Conservation (phyloP, 106 monocot species). For the Dendrobium nobile region DNA sequence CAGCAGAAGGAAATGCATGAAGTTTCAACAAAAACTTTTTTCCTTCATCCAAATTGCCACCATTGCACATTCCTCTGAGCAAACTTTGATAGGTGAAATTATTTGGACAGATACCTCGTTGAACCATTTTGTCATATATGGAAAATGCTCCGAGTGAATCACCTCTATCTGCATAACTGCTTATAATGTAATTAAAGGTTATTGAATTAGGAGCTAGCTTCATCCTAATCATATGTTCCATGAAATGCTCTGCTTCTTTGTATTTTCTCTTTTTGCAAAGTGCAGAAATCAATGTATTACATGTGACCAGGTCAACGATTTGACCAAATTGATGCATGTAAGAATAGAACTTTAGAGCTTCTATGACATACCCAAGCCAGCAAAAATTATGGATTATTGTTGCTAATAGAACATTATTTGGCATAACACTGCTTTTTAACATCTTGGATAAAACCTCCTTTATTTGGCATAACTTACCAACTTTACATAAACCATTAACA, state of each 20-base stretch:
- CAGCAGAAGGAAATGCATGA: slow-evolving; percentile 28
- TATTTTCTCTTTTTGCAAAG: slow-evolving; percentile 40
- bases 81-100: slow-evolving; percentile 39
- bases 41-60: slow-evolving; percentile 42
- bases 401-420: slow-evolving; percentile 44
- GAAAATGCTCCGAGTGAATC: slow-evolving; percentile 42
- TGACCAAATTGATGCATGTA: slow-evolving; percentile 27
- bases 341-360: slow-evolving; percentile 46
- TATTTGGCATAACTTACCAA: slow-evolving; percentile 20
- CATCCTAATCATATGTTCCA: slow-evolving; percentile 59
- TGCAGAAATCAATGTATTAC: slow-evolving; percentile 38
- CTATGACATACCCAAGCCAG: slow-evolving; percentile 34
- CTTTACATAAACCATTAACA: slow-evolving; percentile 52
- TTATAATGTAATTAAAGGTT: slow-evolving; percentile 53
- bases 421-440: slow-evolving; percentile 41
- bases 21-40: slow-evolving; percentile 37
- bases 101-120: slow-evolving; percentile 33
- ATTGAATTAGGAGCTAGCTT: slow-evolving; percentile 18
- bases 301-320: slow-evolving; percentile 28
- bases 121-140: slow-evolving; percentile 53
- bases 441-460: slow-evolving; percentile 44
- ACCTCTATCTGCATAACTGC: slow-evolving; percentile 40
- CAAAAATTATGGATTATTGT: slow-evolving; percentile 44
- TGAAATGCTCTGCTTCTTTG: slow-evolving; percentile 53
- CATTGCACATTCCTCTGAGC: slow-evolving; percentile 61